Evolutionary conservation across 2,329 filamentous ascomycete species (phyloP), one percentile per base, ranked within the genome.

Genomic region (Paecilomyces formosus): DNA sequence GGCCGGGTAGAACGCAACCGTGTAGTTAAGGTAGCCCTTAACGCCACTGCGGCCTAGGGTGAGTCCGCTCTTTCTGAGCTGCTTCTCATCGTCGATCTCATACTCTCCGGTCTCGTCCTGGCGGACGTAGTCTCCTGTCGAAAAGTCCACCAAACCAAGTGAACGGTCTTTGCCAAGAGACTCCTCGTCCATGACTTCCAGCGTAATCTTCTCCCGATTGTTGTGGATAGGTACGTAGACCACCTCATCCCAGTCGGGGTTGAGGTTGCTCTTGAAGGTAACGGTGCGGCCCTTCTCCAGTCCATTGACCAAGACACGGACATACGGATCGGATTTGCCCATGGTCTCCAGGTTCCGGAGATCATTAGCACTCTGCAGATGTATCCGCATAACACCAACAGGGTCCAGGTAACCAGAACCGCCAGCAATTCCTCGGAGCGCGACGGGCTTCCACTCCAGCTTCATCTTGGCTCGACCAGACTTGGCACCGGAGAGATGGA

Each of bases 171-270:
- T 94, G 67, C 90, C 90, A 69, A 97, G 82, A 65, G 87, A 92
- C 75, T 99, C 94, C 61, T 94, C 86, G 67, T 99, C 94, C 93
- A 99, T 96, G 63, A 97, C 92, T 73, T 99, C 94, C 18, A 99
- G 77, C 0, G 87, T 86, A 30, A 99, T 79, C 68, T 89, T 91
- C 72, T 99, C 94, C 31, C 90, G 88, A 13, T 83, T 68, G 6
- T 88, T 92, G 72, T 97, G 93, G 58, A 99, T 84, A 1, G 95
- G 93, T 0, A 99, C 83, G 70, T 99, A 99, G 22, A 97, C 83
- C 24, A 99, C 87, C 75, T 99, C 94, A 68, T 99, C 92, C 87
- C 90, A 99, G 56, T 94, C 89, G 1, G 94, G 94, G 71, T 96
- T 91, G 59, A 99, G 85, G 62, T 97, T 95, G 76, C 96, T 99